phyloP scores from a whole-genome alignment of 2,329 filamentous ascomycete genomes.

The Neopestalotiopsis rosae region DNA sequence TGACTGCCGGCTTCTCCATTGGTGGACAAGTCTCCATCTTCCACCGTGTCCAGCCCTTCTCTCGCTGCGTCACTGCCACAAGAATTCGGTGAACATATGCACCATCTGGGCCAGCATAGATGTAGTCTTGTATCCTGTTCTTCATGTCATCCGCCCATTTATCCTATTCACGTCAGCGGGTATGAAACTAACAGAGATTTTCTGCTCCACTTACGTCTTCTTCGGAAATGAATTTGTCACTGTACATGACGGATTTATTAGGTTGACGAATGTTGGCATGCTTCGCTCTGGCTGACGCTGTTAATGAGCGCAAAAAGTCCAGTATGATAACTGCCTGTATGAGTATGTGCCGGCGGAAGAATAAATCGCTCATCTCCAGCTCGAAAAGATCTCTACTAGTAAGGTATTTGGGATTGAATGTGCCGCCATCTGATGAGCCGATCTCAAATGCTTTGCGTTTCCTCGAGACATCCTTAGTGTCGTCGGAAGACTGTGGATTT shows the following conservation, averaged over 20 bases:
- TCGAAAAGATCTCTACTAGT: conserved; percentile 98
- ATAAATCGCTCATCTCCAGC: conserved; percentile 93
- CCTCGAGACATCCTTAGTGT: conserved; percentile 62
- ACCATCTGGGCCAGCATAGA: conserved; percentile 81
- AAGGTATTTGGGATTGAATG: conserved; percentile 96
- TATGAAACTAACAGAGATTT: too few relatives aligned
- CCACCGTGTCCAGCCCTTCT: conserved; percentile 99
- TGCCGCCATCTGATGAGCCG: conserved; percentile 67
- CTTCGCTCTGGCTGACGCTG: conserved; percentile 80
- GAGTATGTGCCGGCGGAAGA: conserved; percentile 91
- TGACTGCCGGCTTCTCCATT: conserved; percentile 78
- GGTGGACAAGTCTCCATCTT: conserved; percentile 92
- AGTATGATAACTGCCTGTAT: conserved; percentile 94
- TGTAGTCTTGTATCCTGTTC: conserved; percentile 78
- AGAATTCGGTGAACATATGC: conserved; percentile 97
- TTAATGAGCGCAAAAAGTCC: conserved; percentile 93
- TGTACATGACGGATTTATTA: conserved; percentile 89
- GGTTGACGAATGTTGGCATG: conserved; percentile 67
- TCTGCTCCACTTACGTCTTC: conserved; percentile 72
- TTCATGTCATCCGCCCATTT: conserved; percentile 87
- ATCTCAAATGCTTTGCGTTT: conserved; percentile 74
- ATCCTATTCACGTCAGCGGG: conserved; percentile 53
- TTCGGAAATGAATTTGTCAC: conserved; percentile 74
- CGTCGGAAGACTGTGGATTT: conserved; percentile 61
- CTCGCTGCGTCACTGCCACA: conserved; percentile 90